phyloP scores from a whole-genome alignment of 2,329 filamentous ascomycete species.

The Fusarium annulatum region DNA sequence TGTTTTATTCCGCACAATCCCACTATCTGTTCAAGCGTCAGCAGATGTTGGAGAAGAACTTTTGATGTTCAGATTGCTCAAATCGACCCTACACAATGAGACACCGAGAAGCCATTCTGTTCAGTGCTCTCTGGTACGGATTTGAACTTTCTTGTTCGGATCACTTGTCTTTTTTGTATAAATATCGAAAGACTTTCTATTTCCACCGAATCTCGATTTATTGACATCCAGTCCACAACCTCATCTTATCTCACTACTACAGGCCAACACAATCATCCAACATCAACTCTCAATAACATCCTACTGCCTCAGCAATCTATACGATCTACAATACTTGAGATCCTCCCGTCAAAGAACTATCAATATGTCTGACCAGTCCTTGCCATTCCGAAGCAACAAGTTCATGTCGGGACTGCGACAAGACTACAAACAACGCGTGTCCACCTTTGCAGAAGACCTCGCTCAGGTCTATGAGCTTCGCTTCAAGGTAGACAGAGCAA shows the following conservation, averaged over 20 bases:
- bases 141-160: too few species aligned
- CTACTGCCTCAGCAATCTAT: background rate
- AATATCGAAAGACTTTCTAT: background rate
- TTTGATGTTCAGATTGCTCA: too few species aligned
- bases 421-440: too few species aligned
- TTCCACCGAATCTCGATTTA: background rate
- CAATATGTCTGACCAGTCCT: background rate
- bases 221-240: background rate
- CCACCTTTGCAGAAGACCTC: background rate
- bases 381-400: background rate
- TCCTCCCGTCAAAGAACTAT: too few species aligned
- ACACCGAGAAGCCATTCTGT: background rate
- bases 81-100: too few species aligned
- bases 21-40: too few species aligned
- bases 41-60: too few species aligned
- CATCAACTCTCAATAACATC: background rate
- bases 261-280: background rate
- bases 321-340: too few species aligned
- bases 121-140: too few species aligned
- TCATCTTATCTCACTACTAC: background rate
- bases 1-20: too few species aligned
- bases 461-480: background rate
- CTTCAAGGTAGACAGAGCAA: background rate
- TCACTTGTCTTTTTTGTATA: background rate
- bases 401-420: background rate